A percentile compares a stretch with the other conserved stretches of the same genome.
Evolutionary conservation across 2,329 filamentous ascomycete genomes (phyloP).

Genomic region (Cordyceps cateniannulata): DNA sequence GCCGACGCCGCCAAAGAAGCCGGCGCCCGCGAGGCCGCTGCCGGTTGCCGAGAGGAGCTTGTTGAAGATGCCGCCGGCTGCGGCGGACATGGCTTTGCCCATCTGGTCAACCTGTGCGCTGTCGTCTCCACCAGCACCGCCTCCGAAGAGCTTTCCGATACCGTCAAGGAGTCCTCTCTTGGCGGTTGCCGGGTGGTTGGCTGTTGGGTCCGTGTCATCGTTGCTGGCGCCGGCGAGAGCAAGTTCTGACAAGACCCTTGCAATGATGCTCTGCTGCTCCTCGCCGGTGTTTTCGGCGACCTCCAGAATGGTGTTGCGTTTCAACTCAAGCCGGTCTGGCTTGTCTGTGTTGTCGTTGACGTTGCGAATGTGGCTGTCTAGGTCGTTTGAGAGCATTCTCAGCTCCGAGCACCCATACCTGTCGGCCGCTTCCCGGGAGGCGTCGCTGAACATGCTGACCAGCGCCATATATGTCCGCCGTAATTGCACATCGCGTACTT

Average conservation of each 20-base stretch:
- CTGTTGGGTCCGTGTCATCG: background rate
- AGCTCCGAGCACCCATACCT: conserved; percentile 13
- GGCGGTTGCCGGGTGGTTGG: background rate
- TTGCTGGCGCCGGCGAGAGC: too few relatives aligned
- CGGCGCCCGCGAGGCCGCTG: conserved; percentile 14
- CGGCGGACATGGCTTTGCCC: conserved; percentile 1
- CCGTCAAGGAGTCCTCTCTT: background rate
- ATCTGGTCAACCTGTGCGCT: background rate
- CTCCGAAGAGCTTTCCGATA: background rate
- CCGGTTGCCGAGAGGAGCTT: conserved; percentile 1
- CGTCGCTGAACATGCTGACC: conserved; percentile 15
- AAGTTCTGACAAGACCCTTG: background rate
- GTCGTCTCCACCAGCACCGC: background rate
- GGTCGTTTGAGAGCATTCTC: conserved; percentile 11
- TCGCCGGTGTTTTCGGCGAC: background rate
- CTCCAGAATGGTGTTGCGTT: background rate
- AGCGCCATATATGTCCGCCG: conserved; percentile 15
- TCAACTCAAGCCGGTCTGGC: conserved; percentile 8
- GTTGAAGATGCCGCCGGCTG: background rate
- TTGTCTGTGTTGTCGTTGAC: conserved; percentile 14
- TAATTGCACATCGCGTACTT: conserved; percentile 7
- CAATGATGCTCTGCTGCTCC: background rate
- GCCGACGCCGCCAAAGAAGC: conserved; percentile 22
- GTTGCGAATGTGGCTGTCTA: conserved; percentile 12
- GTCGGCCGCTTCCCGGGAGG: conserved; percentile 11